A percentile compares a stretch with the other conserved stretches of the same genome.
phyloP scores from a whole-genome alignment of 352 stramenopile genomes.

The Globisporangium barbulae region DNA sequence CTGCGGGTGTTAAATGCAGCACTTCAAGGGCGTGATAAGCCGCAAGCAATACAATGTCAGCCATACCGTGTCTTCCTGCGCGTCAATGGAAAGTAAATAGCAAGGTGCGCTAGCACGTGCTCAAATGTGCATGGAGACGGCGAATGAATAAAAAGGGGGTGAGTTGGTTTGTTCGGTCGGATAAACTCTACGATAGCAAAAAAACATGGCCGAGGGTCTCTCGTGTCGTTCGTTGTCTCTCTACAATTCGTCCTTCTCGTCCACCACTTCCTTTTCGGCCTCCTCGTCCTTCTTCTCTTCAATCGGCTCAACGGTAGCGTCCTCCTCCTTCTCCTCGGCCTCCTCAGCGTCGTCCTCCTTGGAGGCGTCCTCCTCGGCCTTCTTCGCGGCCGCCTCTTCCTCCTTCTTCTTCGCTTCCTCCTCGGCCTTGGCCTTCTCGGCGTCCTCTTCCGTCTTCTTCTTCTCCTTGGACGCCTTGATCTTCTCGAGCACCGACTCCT shows the following conservation, averaged over 20 bases:
- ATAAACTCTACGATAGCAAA: slow-evolving; percentile 17
- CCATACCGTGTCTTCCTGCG: background rate
- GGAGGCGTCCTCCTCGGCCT: slow-evolving; percentile 53
- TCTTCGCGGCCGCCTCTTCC: slow-evolving; percentile 59
- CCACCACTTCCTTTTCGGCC: slow-evolving; percentile 16
- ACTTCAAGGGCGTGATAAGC: no score
- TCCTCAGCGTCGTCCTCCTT: slow-evolving; percentile 31
- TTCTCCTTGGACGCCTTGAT: slow-evolving; percentile 72
- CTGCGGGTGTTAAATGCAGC: no score
- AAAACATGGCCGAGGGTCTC: slow-evolving; percentile 5
- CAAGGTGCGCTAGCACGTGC: no score
- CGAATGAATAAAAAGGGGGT: slow-evolving; percentile 10
- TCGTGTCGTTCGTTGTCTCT: slow-evolving; percentile 6
- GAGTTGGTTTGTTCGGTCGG: background rate
- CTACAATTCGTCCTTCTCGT: slow-evolving; percentile 59
- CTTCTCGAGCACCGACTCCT: slow-evolving; percentile 94
- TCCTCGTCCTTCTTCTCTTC: slow-evolving; percentile 18
- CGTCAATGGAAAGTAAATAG: no score
- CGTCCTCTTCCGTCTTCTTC: slow-evolving; percentile 79
- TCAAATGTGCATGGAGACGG: background rate
- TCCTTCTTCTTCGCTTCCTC: slow-evolving; percentile 75
- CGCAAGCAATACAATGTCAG: background rate
- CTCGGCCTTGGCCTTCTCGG: slow-evolving; percentile 63
- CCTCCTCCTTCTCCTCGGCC: slow-evolving; percentile 18
- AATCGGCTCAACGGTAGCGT: slow-evolving; percentile 10